Conservation (phyloP, 257 asterid species). For the Petrea volubilis region DNA sequence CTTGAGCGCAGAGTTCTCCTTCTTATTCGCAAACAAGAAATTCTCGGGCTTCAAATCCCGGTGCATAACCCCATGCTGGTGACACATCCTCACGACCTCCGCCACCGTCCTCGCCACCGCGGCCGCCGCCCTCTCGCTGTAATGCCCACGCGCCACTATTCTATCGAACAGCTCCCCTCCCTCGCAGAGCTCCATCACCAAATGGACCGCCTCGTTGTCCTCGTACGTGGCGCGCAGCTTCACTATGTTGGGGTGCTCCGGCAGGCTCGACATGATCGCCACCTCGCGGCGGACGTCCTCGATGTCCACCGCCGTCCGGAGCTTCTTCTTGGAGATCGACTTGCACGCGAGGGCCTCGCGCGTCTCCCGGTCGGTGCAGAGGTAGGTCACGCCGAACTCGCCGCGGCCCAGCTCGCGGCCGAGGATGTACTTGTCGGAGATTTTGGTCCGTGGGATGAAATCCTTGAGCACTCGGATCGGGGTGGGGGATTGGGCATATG, state of each 20-base stretch:
- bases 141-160: conserved; percentile 94
- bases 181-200: conserved; percentile 95
- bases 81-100: conserved; percentile 93
- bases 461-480: conserved; percentile 83
- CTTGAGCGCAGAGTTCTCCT: conserved; percentile 84
- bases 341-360: conserved; percentile 86
- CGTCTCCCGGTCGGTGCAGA: conserved; percentile 86
- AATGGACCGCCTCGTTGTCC: conserved; percentile 86
- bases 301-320: conserved; percentile 79
- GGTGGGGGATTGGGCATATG: conserved; percentile 53
- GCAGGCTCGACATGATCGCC: conserved; percentile 84
- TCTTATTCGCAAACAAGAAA: conserved; percentile 81
- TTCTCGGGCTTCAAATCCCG: conserved; percentile 99
- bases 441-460: conserved; percentile 42
- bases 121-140: conserved; percentile 95
- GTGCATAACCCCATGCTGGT: conserved; percentile 87
- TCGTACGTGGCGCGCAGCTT: conserved; percentile 87
- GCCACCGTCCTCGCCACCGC: conserved; percentile 69
- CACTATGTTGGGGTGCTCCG: conserved; percentile 80
- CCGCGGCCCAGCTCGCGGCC: conserved; percentile 97
- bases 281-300: conserved; percentile 97
- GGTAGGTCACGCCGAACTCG: conserved; percentile 88
- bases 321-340: conserved; percentile 88
- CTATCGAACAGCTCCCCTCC: conserved; percentile 93
- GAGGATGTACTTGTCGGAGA: conserved; percentile 82